phyloP scores from a whole-genome alignment of 345 rosid genomes.

The Bruguiera gymnorhiza region DNA sequence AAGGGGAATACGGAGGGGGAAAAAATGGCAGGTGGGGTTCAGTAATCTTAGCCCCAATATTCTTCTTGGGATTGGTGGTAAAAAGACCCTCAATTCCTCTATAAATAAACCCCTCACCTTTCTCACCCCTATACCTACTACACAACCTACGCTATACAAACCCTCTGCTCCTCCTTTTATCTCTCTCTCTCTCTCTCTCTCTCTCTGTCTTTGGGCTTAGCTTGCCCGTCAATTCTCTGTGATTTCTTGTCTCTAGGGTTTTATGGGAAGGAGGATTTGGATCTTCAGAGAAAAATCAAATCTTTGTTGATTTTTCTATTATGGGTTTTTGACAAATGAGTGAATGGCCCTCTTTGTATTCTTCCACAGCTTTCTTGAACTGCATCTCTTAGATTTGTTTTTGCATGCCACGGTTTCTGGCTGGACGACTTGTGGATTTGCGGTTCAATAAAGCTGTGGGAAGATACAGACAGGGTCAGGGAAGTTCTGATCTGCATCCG shows the following conservation, averaged over 20 bases:
- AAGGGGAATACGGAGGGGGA: background rate
- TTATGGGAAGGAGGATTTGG: background rate
- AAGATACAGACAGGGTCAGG: conserved; percentile 65
- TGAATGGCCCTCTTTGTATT: conserved; percentile 67
- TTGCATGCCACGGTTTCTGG: conserved; percentile 9
- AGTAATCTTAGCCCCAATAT: conserved; percentile 59
- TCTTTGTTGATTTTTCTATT: background rate
- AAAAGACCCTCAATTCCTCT: conserved; percentile 40
- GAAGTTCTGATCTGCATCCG: background rate
- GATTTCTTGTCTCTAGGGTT: conserved; percentile 11
- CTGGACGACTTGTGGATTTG: conserved; percentile 6
- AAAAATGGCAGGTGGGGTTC: conserved; percentile 25
- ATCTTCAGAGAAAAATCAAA: background rate
- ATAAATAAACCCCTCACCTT: conserved; percentile 44
- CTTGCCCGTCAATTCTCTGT: too few relatives aligned
- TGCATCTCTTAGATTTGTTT: conserved; percentile 36
- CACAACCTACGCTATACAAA: conserved; percentile 1
- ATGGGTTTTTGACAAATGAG: background rate
- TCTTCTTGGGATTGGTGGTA: conserved; percentile 93
- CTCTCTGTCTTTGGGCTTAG: conserved; percentile 17
- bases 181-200: background rate
- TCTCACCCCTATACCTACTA: conserved; percentile 14
- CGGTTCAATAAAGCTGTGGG: conserved; percentile 99
- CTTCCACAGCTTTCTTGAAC: conserved; percentile 99
- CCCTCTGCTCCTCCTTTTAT: background rate